Percentiles rank a stretch among this genome's conserved stretches.
These are phyloP conservation scores for Vitis hybrid DNA, from an alignment of 177 flowering plant species.

Conservation along the genomic window DNA sequence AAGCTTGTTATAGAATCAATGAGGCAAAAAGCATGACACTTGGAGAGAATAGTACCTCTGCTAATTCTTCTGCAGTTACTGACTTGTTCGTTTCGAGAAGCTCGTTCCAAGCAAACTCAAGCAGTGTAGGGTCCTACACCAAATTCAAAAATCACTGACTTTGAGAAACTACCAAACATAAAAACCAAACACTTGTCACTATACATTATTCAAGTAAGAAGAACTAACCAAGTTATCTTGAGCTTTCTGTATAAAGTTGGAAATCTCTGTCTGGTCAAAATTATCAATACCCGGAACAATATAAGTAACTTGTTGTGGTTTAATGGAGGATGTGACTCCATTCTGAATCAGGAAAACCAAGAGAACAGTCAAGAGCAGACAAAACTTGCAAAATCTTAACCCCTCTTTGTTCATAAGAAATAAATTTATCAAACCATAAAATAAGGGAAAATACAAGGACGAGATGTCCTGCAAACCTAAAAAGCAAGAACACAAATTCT, in stretches of 20 bases:
- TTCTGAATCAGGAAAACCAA: slow-evolving; percentile 45
- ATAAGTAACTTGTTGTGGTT: slow-evolving; percentile 86
- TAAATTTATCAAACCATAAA: too few relatives aligned
- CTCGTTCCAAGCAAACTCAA: slow-evolving; percentile 93
- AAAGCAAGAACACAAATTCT: neutral
- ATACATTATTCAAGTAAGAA: slow-evolving; percentile 1
- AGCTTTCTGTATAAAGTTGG: slow-evolving; percentile 62
- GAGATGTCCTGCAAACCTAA: too few relatives aligned
- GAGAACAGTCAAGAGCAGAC: slow-evolving; percentile 5
- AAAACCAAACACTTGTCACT: neutral
- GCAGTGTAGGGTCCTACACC: slow-evolving; percentile 68
- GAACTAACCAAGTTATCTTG: slow-evolving; percentile 65
- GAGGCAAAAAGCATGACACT: neutral
- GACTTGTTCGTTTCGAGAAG: slow-evolving; percentile 76
- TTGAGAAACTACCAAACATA: neutral
- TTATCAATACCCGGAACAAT: slow-evolving; percentile 80
- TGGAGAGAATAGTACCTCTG: slow-evolving; percentile 62
- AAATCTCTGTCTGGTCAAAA: slow-evolving; percentile 62
- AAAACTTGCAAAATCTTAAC: too few relatives aligned
- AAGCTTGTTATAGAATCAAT: slow-evolving; percentile 16
- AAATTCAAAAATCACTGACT: slow-evolving; percentile 13
- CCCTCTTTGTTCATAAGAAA: too few relatives aligned
- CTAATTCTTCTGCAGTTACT: slow-evolving; percentile 70
- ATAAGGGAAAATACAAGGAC: too few relatives aligned
- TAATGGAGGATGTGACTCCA: slow-evolving; percentile 75